Evolutionary conservation across 75 land plant species (phyloP).

Genomic region (Pinus tabuliformis): DNA sequence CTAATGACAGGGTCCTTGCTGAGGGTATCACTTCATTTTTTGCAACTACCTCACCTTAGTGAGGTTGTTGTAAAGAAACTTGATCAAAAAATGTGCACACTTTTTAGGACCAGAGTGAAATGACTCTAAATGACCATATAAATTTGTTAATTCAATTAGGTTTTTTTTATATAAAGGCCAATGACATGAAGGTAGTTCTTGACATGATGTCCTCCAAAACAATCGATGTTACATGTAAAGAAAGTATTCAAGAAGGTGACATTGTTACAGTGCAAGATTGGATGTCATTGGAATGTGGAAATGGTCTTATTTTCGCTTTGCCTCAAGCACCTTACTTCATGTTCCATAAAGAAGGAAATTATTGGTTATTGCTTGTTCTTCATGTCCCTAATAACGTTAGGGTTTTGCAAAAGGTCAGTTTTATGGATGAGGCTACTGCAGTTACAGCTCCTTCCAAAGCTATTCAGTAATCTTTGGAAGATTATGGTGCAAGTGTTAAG

Average conservation of each 20-base stretch:
- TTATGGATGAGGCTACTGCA: slow-evolving; percentile 85
- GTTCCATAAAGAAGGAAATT: slow-evolving; percentile 84
- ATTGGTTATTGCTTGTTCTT: slow-evolving; percentile 88
- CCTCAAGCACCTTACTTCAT: slow-evolving; percentile 92
- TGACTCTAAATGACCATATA: too few species aligned
- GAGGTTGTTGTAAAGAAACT: slow-evolving; percentile 85
- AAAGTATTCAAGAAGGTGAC: slow-evolving; percentile 95
- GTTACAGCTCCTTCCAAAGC: slow-evolving; percentile 64
- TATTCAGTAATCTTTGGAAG: slow-evolving; percentile 70
- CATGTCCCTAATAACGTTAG: slow-evolving; percentile 67
- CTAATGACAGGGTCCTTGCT: slow-evolving; percentile 36
- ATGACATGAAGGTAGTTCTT: slow-evolving; percentile 75
- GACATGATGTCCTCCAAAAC: slow-evolving; percentile 80
- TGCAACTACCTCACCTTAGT: too few species aligned
- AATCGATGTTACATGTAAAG: slow-evolving; percentile 88
- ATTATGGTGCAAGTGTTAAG: slow-evolving; percentile 54
- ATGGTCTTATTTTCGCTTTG: slow-evolving; percentile 69
- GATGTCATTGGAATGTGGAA: slow-evolving; percentile 88
- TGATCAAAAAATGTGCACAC: slow-evolving; percentile 72
- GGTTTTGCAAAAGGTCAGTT: slow-evolving; percentile 79
- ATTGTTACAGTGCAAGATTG: slow-evolving; percentile 87
- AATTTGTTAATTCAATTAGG: too few species aligned
- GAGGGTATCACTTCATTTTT: slow-evolving; percentile 87
- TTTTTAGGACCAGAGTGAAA: too few species aligned
- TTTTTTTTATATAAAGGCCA: too few species aligned